Base-by-base conservation (phyloP, 805 yeast species). In the Cyberlindnera petersonii region DNA sequence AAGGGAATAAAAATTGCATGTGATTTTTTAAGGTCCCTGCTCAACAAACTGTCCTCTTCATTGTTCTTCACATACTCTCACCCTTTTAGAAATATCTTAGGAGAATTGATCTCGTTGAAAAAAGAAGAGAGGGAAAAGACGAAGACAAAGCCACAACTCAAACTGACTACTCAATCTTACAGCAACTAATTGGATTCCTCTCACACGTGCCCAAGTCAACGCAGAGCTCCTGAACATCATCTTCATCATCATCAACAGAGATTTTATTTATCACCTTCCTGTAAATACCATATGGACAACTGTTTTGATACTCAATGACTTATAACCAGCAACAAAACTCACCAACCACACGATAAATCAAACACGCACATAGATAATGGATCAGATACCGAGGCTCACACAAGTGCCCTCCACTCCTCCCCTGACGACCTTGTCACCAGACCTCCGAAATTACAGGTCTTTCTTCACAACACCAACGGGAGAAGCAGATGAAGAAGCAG, bases 381-480 rank as follows among this genome's bases (percentile, higher is more conserved):
- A 44, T 21, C 33, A 35, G 15, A 29, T 29, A 33, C 45, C 42
- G 26, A 37, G 40, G 24, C 31, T 35, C 9, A n/a, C 28, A 3
- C 39, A 39, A 14, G n/a, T 34, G 15, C 49, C 49, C 5, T 31
- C 39, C 6, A 46, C 49, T 3, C 49, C 49, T 6, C 49, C 46
- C 6, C 16, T 42, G 36, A n/a, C 26, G 18, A 42, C 27, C 11
- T 35, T 39, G 9, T 42, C 49, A 11, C 47, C 49, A 11, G 47
- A 46, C 28, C 34, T 43, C 23, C 39, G 38, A 10, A 38, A 18
- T 15, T 34, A 31, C 24, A 38, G 27, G 30, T 22, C 39, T 9
- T 28, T 36, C 20, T 40, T 46, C 36, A 42, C 37, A 16, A 38
- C 49, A 11, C 43, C 46, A 19, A 32, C 15, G 13, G 20, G 20